Base-by-base conservation (phyloP, 306 rosid species). In the Prunus davidiana region DNA sequence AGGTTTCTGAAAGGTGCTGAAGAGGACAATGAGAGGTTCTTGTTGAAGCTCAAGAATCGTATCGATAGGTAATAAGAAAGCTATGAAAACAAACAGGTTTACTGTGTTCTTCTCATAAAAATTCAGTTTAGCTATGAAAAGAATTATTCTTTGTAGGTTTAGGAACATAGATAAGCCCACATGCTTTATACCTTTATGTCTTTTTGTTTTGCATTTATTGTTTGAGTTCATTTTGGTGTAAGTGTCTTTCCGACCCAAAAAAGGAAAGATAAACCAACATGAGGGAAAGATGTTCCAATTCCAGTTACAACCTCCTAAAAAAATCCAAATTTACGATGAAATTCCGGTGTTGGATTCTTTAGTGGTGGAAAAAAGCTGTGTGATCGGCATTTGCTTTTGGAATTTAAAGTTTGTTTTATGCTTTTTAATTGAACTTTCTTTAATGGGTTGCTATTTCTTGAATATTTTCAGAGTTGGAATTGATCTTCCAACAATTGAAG, bases 11-110 rank as follows among this genome's bases (percentile, higher is more conserved):
- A 69, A 63, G 65, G 28, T 11, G 75, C 83, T 2, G 85, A 87
- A 11, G 80, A 55, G 63, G 88, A 83, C 65, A 82, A 87, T 12
- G 82, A 80, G 67, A 76, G 45, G 28, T 80, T 87, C 76, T 22
- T 82, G 64, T 30, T 77, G 54, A 91, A 87, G 85, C 88, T 93
- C 69, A 91, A 78, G 89, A 50, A 83, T 34, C 84, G 95, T 38
- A 70, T 89, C 28, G 92, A 93, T 60, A 85, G 91, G 98, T 89
- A 83, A 15, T 87, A 83, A 15, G 3, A 11, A 38, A 38, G 43
- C 43, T 38, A 38, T 38, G 43, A 38, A 38, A 38, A 7, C 43
- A 38, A 38, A 7, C 9, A 6, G 8, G 43, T 38, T 38, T 7
- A 38, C 43, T 38, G 8, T 6, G 43, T 58, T 22, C 34, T 1